Evolutionary conservation across 2,329 filamentous ascomycete species (phyloP).

Genomic region (Aspergillus tamarii): DNA sequence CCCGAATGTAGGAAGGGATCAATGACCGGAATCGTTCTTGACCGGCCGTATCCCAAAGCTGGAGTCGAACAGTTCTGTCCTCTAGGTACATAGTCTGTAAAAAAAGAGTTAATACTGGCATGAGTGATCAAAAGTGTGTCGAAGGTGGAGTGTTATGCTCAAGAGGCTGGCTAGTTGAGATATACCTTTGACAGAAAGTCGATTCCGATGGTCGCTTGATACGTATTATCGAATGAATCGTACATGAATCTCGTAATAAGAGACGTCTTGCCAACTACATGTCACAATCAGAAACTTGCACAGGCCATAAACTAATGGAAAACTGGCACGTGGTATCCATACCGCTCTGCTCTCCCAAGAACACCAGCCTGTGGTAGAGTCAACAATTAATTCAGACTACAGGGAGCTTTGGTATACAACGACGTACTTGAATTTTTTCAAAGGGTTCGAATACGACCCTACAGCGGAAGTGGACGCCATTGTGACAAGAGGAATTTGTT

Average conservation of each 20-base stretch:
- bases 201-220: slow-evolving; percentile 98
- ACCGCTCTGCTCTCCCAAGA: slow-evolving; percentile 98
- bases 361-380: slow-evolving; percentile 73
- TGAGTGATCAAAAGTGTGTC: neutral
- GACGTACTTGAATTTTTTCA: slow-evolving; percentile 99
- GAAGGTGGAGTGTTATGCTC: neutral
- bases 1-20: slow-evolving; percentile 97
- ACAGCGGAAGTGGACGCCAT: slow-evolving; percentile 77
- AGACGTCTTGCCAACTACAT: slow-evolving; percentile 92
- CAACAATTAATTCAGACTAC: slow-evolving; percentile 24
- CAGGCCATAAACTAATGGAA: neutral
- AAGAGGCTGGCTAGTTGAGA: neutral
- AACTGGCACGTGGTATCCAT: slow-evolving; percentile 41
- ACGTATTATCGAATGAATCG: slow-evolving; percentile 99
- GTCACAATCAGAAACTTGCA: slow-evolving; percentile 21
- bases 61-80: slow-evolving; percentile 93
- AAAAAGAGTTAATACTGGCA: neutral
- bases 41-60: slow-evolving; percentile 97
- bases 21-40: slow-evolving; percentile 96
- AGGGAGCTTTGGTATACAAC: neutral
- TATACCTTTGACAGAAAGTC: slow-evolving; percentile 96
- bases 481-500: slow-evolving; percentile 42
- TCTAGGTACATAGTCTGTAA: slow-evolving; percentile 96
- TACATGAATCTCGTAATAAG: slow-evolving; percentile 99
- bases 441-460: slow-evolving; percentile 94